These are phyloP conservation scores for Prunus kanzakura DNA, from an alignment of 306 rosid genomes.

Conservation along the genomic window DNA sequence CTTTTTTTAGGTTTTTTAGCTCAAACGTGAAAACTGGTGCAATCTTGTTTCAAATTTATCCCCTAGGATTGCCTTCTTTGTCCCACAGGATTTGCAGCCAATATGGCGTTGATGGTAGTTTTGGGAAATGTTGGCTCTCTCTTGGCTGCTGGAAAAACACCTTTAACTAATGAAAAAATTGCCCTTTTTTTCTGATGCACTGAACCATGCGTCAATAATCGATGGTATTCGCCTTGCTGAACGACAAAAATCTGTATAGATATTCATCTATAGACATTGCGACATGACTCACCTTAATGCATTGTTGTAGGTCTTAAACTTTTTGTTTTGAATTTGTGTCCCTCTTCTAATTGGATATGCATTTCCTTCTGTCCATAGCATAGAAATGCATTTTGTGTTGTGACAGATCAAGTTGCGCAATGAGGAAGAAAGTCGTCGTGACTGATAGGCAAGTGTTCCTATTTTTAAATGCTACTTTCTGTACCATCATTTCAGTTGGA, in stretches of 20 bases:
- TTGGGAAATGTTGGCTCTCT: slow-evolving; percentile 77
- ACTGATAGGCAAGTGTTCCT: slow-evolving; percentile 67
- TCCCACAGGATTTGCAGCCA: slow-evolving; percentile 98
- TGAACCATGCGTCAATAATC: slow-evolving; percentile 92
- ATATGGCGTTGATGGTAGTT: slow-evolving; percentile 92
- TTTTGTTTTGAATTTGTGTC: slow-evolving; percentile 20
- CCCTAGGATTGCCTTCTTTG: slow-evolving; percentile 98
- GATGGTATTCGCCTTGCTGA: slow-evolving; percentile 93
- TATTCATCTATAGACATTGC: slow-evolving; percentile 81
- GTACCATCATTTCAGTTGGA: background rate
- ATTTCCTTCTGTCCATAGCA: slow-evolving; percentile 9
- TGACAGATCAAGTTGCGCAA: slow-evolving; percentile 66
- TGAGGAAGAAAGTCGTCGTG: slow-evolving; percentile 79
- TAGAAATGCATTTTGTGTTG: slow-evolving; percentile 20
- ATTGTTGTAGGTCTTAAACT: too few species aligned
- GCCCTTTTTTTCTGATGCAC: slow-evolving; percentile 81
- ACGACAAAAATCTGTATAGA: slow-evolving; percentile 59
- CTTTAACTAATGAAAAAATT: slow-evolving; percentile 58
- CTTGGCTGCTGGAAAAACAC: slow-evolving; percentile 48
- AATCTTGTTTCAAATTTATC: slow-evolving; percentile 43
- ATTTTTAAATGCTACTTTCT: background rate
- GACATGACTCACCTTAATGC: slow-evolving; percentile 74
- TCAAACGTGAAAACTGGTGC: slow-evolving; percentile 36
- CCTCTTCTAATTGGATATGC: background rate
- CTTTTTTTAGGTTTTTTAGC: background rate